A percentile compares a stretch with the other conserved stretches of the same genome.
phyloP scores from a whole-genome alignment of 768 basidiomycete species.

The Termitomyces sp. region DNA sequence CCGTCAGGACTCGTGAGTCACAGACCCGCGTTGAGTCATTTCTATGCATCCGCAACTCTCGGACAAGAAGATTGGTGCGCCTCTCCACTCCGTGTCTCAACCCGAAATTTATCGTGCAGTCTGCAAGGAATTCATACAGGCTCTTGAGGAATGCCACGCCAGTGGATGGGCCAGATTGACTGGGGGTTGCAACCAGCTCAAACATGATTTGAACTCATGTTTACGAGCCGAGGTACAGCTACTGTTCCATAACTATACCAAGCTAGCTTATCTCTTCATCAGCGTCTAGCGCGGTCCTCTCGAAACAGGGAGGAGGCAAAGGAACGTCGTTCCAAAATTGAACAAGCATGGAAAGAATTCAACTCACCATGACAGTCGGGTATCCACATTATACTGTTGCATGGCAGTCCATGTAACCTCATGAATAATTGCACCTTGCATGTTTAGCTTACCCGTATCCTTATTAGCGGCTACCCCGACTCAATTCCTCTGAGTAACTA shows the following conservation, averaged over 20 bases:
- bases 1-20: neutral
- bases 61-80: slow-evolving; percentile 57
- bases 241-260: neutral
- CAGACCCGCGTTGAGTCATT: neutral
- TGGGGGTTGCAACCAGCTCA: slow-evolving; percentile 67
- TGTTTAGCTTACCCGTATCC: neutral
- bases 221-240: slow-evolving; percentile 63
- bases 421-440: neutral
- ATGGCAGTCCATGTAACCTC: neutral
- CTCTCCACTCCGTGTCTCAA: slow-evolving; percentile 2
- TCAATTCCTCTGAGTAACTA: neutral
- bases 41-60: slow-evolving; percentile 74
- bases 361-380: slow-evolving; percentile 32
- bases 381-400: neutral
- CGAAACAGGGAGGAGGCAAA: slow-evolving; percentile 62
- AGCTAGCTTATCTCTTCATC: neutral
- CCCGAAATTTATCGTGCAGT: slow-evolving; percentile 33
- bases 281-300: slow-evolving; percentile 60
- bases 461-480: neutral
- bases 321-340: slow-evolving; percentile 49
- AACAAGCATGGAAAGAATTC: slow-evolving; percentile 61
- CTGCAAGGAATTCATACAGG: slow-evolving; percentile 76
- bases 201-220: slow-evolving; percentile 67
- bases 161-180: slow-evolving; percentile 61
- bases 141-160: slow-evolving; percentile 68